Conservation (phyloP, 2,329 filamentous ascomycete species). For the Lachnellula arida region DNA sequence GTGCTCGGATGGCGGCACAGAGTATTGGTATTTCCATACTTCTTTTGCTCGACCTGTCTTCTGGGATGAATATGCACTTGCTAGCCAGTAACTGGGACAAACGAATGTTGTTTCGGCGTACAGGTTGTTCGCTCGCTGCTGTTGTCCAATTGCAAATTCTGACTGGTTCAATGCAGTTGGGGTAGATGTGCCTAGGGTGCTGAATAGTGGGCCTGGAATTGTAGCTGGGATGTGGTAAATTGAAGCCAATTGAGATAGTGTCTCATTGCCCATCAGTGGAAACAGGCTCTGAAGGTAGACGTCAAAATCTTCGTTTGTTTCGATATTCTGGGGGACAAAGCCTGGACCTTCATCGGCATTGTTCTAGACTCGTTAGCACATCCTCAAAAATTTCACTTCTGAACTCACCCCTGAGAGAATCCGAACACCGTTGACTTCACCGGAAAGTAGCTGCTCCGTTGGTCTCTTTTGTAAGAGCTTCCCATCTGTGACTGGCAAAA, state of each 20-base stretch:
- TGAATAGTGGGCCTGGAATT: constrained; percentile 23
- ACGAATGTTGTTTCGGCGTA: constrained; percentile 49
- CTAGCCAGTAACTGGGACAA: constrained; percentile 50
- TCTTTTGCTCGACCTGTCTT: constrained; percentile 18
- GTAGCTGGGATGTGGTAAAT: too few relatives aligned
- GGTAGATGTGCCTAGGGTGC: constrained; percentile 31
- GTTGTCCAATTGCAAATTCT: constrained; percentile 41
- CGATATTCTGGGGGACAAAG: constrained; percentile 27
- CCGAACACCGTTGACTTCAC: constrained; percentile 29
- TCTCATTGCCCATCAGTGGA: constrained; percentile 32
- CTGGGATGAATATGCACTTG: constrained; percentile 37
- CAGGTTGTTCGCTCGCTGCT: constrained; percentile 46
- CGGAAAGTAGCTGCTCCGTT: constrained; percentile 26
- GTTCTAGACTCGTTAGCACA: constrained; percentile 21
- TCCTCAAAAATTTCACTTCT: not conserved
- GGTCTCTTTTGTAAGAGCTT: constrained; percentile 30
- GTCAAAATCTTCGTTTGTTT: not conserved
- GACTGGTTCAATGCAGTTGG: constrained; percentile 41
- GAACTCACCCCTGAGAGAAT: constrained; percentile 17
- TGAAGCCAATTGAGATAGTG: too few relatives aligned
- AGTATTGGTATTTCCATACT: constrained; percentile 42
- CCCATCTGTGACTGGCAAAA: constrained; percentile 36
- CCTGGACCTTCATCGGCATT: constrained; percentile 37
- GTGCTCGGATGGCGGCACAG: constrained; percentile 34
- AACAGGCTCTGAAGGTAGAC: constrained; percentile 33